These are phyloP conservation scores for Acanthamoeba healyi DNA, from an alignment of 208 protist genomes.

Conservation along the genomic window DNA sequence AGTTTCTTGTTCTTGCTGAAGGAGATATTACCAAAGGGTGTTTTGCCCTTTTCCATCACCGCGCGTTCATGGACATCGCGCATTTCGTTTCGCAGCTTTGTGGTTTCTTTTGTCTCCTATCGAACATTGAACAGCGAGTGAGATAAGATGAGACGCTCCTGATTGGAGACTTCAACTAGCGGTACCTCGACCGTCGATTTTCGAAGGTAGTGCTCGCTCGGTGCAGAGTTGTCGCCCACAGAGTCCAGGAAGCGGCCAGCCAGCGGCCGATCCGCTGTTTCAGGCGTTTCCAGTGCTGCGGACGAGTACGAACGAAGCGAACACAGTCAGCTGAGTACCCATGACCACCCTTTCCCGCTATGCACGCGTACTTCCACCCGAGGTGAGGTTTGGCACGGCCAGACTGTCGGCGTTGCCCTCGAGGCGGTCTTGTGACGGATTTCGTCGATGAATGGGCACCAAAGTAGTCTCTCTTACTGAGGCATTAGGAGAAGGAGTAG, in stretches of 20 bases:
- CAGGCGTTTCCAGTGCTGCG: too few species aligned
- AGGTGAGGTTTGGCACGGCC: background rate
- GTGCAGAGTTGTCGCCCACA: background rate
- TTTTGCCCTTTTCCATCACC: conserved; percentile 17
- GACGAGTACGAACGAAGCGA: background rate
- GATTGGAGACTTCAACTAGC: background rate
- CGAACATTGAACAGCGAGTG: background rate
- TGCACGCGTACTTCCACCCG: background rate
- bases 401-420: background rate
- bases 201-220: background rate
- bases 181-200: background rate
- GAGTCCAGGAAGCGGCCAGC: background rate
- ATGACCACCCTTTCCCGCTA: too few species aligned
- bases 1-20: conserved; percentile 21
- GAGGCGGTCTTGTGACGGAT: background rate
- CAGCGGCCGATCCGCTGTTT: background rate
- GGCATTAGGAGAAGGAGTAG: too few species aligned
- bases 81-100: conserved; percentile 70
- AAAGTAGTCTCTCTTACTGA: background rate
- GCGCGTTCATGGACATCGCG: conserved; percentile 13
- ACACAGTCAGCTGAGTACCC: background rate
- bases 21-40: conserved; percentile 35
- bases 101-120: conserved; percentile 55
- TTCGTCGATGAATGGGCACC: conserved; percentile 26
- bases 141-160: background rate